Evolutionary conservation across 2,329 filamentous ascomycete genomes (phyloP).

Genomic region (Sporothrix inflata): DNA sequence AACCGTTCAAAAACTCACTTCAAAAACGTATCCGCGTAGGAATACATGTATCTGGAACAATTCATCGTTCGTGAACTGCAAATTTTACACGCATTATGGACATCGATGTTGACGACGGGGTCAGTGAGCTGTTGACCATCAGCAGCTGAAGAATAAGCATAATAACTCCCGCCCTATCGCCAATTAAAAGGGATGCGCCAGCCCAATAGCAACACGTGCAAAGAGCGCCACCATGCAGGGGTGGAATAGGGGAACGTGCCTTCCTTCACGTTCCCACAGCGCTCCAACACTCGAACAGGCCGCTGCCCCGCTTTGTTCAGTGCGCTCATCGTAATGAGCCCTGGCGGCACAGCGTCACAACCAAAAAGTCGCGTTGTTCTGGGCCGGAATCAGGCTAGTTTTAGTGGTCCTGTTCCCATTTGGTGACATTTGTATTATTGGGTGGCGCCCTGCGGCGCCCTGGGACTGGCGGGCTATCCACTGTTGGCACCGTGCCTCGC

Average conservation of each 20-base stretch:
- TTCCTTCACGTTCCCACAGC: too few species aligned
- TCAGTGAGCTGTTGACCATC: background rate
- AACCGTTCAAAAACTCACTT: too few species aligned
- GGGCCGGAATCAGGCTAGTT: conserved; percentile 21
- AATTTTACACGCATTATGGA: too few species aligned
- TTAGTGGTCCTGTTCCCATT: background rate
- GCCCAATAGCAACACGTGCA: background rate
- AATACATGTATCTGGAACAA: too few species aligned
- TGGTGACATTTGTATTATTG: background rate
- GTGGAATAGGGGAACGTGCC: background rate
- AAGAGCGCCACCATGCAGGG: background rate
- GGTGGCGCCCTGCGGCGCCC: background rate
- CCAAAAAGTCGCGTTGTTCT: conserved; percentile 4
- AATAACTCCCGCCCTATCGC: background rate
- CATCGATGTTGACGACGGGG: background rate
- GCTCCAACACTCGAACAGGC: background rate
- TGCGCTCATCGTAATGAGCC: background rate
- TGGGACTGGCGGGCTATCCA: background rate
- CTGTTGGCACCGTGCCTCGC: background rate
- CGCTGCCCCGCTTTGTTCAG: background rate
- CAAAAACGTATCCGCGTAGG: too few species aligned
- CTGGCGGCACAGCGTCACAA: background rate
- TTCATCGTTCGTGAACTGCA: too few species aligned
- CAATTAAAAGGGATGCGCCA: background rate
- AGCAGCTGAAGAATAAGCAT: conserved; percentile 10